Evolutionary conservation across 768 basidiomycete genomes (phyloP).

Genomic region (Russula virescens): DNA sequence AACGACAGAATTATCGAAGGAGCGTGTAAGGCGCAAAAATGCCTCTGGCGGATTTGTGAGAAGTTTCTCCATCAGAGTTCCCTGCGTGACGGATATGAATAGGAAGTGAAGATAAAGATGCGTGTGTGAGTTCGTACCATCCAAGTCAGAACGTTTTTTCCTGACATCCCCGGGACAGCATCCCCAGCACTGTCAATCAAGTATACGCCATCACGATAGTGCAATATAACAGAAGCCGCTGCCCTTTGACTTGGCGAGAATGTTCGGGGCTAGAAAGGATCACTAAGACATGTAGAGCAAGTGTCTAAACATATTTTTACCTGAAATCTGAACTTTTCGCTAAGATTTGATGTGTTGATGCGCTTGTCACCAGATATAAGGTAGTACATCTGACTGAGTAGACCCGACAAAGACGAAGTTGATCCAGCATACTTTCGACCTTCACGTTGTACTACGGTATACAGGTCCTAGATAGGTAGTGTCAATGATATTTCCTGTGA

Average conservation of each 20-base stretch:
- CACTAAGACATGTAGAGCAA: neutral
- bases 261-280: slow-evolving; percentile 39
- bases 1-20: slow-evolving; percentile 24
- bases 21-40: slow-evolving; percentile 52
- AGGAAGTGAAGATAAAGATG: neutral
- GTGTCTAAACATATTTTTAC: slow-evolving; percentile 37
- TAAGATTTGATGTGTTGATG: slow-evolving; percentile 58
- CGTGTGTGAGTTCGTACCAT: slow-evolving; percentile 40
- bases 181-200: slow-evolving; percentile 52
- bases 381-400: slow-evolving; percentile 85
- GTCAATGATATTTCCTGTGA: neutral
- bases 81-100: slow-evolving; percentile 41
- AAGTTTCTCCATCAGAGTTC: slow-evolving; percentile 84
- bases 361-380: slow-evolving; percentile 67
- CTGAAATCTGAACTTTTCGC: slow-evolving; percentile 50
- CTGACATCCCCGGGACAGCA: slow-evolving; percentile 35
- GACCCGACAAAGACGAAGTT: slow-evolving; percentile 82
- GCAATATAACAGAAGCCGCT: slow-evolving; percentile 65
- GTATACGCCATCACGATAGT: slow-evolving; percentile 61
- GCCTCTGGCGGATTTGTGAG: slow-evolving; percentile 61
- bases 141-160: slow-evolving; percentile 71
- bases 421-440: slow-evolving; percentile 70
- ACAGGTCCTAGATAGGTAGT: slow-evolving; percentile 50
- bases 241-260: slow-evolving; percentile 79
- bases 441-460: slow-evolving; percentile 51